Evolutionary conservation across 768 basidiomycete genomes (phyloP), one percentile per base, ranked within the genome.

Genomic region (Suillus subaureus): DNA sequence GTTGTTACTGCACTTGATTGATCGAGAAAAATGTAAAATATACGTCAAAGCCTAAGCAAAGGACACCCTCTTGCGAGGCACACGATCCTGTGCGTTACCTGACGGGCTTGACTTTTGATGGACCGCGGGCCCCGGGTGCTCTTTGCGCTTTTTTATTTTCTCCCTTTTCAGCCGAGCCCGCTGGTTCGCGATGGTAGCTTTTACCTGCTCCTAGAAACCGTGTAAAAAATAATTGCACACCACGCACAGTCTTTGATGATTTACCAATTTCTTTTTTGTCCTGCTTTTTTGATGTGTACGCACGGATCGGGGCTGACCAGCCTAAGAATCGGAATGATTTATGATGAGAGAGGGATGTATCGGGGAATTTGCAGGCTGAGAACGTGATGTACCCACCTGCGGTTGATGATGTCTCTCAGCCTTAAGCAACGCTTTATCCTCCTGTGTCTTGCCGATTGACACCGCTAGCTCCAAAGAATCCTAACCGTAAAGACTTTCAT

Each of bases 381-480:
- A 61, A 43, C 6, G 61, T 52, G 61, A 70, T 70, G 66, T 62
- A 42, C 61, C 61, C 55, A 81, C 83, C 81, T 82, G 79, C 70
- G 74, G 64, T 67, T 74, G 77, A 56, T 77, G 81, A 68, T 74
- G 77, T 69, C 77, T 84, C 69, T 79, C 77, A 61, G 73, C 74
- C 70, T 79, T 85, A 9, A 68, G 74, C 61, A 74, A 71, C 7
- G 77, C 67, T 63, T 81, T 84, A 70, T 83, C 71, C 73, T 87
- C 85, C 66, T 85, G 81, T 18, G 67, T 70, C 40, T 71, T 71
- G n/a, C 75, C 81, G 71, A 87, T 84, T 43, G 79, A 79, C 66
- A 76, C 70, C n/a, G 85, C 86, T 15, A 87, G 73, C 61, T 73
- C 74, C 65, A 84, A 68, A 6, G 81, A 80, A 67, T 85, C 84